phyloP scores from a whole-genome alignment of 768 basidiomycete genomes.

The Tricholoma terreum region DNA sequence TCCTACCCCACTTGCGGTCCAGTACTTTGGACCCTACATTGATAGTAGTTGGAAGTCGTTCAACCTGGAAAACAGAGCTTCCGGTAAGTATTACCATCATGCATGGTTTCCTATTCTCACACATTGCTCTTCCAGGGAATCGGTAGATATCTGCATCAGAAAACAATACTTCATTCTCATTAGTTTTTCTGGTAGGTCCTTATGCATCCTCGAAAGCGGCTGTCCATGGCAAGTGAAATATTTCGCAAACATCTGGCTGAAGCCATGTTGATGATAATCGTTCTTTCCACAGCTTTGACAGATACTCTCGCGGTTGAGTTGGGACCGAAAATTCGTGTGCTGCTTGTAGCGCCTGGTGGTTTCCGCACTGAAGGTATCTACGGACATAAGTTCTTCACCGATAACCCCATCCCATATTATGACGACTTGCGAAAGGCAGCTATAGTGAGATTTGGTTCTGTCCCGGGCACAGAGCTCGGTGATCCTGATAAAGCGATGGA shows the following conservation, averaged over 20 bases:
- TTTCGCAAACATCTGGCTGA: background rate
- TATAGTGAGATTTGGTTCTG: constrained; percentile 26
- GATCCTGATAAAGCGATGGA: constrained; percentile 61
- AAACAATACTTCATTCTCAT: constrained; percentile 11
- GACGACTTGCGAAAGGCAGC: constrained; percentile 38
- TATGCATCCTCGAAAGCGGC: constrained; percentile 63
- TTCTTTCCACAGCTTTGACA: constrained; percentile 40
- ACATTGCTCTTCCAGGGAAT: constrained; percentile 23
- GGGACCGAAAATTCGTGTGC: constrained; percentile 49
- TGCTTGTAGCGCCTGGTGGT: constrained; percentile 56
- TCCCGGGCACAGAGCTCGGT: constrained; percentile 46
- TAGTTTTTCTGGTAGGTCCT: constrained; percentile 26
- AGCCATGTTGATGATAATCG: background rate
- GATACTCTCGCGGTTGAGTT: constrained; percentile 56
- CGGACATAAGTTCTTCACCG: constrained; percentile 31
- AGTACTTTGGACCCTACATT: constrained; percentile 38
- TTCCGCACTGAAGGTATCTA: constrained; percentile 62
- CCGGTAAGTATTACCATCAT: constrained; percentile 30
- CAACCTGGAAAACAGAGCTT: constrained; percentile 47
- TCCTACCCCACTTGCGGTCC: constrained; percentile 50
- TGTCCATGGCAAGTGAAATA: constrained; percentile 41
- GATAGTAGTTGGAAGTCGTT: constrained; percentile 54
- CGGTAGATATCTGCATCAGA: constrained; percentile 20
- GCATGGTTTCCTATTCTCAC: background rate
- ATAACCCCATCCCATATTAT: constrained; percentile 46